A percentile compares a stretch with the other conserved stretches of the same genome.
phyloP scores from a whole-genome alignment of 495 filamentous ascomycete genomes.

The Lentithecium fluviatile region DNA sequence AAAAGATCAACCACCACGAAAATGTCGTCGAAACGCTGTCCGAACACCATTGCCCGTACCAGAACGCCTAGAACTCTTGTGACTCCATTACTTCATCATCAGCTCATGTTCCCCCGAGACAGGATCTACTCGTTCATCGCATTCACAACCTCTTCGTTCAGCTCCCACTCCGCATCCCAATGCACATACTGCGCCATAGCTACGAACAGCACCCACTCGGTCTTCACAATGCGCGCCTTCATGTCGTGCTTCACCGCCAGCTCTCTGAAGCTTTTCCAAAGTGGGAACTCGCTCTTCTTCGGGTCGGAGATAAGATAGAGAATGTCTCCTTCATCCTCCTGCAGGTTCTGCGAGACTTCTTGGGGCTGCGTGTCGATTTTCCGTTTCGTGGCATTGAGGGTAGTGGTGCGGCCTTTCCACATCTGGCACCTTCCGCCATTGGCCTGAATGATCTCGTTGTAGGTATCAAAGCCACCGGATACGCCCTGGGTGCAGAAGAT shows the following conservation, averaged over 20 bases:
- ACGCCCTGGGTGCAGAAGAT: slow-evolving; percentile 80
- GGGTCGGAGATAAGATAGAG: slow-evolving; percentile 36
- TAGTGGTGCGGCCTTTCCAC: slow-evolving; percentile 67
- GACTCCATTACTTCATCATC: background rate
- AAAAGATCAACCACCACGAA: background rate
- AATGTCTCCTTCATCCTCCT: slow-evolving; percentile 54
- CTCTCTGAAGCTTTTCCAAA: slow-evolving; percentile 79
- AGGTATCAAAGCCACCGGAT: slow-evolving; percentile 77
- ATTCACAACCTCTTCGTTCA: slow-evolving; percentile 37
- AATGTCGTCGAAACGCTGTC: slow-evolving; percentile 12
- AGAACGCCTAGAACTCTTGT: background rate
- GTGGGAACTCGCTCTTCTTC: slow-evolving; percentile 59
- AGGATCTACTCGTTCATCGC: background rate
- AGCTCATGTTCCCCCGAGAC: slow-evolving; percentile 1
- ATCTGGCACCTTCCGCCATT: slow-evolving; percentile 81
- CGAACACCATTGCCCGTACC: slow-evolving; percentile 3
- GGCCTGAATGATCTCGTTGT: slow-evolving; percentile 75
- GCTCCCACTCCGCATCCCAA: slow-evolving; percentile 60
- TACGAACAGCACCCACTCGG: slow-evolving; percentile 86
- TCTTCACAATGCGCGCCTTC: slow-evolving; percentile 69
- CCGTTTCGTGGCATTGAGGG: slow-evolving; percentile 51
- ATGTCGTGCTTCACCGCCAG: slow-evolving; percentile 70
- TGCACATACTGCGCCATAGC: slow-evolving; percentile 79
- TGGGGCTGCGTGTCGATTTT: slow-evolving; percentile 43
- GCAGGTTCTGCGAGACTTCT: slow-evolving; percentile 51